These are phyloP conservation scores for Podaxis pistillaris DNA, from an alignment of 768 basidiomycete genomes.

Conservation along the genomic window DNA sequence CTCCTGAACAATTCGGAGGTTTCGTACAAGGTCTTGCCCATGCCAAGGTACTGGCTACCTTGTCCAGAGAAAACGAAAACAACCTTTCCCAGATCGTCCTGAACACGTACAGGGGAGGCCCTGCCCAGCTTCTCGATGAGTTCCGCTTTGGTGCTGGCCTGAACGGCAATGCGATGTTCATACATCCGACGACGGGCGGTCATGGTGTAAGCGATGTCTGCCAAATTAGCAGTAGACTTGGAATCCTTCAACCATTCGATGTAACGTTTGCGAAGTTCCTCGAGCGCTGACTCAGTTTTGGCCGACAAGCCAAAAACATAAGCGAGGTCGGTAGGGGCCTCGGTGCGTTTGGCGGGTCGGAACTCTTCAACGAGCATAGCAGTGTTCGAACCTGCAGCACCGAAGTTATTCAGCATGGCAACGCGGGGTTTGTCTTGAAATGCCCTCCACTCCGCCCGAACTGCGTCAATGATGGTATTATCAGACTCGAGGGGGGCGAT, in stretches of 20 bases:
- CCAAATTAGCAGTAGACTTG: constrained; percentile 25
- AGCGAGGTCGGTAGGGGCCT: constrained; percentile 16
- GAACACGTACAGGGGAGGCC: constrained; percentile 30
- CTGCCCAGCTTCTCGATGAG: constrained; percentile 42
- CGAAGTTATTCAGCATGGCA: constrained; percentile 74
- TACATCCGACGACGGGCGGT: constrained; percentile 65
- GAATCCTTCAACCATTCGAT: constrained; percentile 44
- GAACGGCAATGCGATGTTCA: constrained; percentile 49
- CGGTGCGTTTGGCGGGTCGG: not conserved
- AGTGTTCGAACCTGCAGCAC: constrained; percentile 72
- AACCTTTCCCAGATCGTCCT: constrained; percentile 29
- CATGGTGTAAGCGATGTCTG: constrained; percentile 61
- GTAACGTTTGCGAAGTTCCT: constrained; percentile 45
- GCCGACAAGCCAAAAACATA: constrained; percentile 64
- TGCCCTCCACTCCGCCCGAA: constrained; percentile 41
- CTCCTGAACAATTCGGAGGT: constrained; percentile 45
- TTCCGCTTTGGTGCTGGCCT: constrained; percentile 42
- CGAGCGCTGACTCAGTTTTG: constrained; percentile 46
- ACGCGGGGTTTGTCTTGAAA: constrained; percentile 35
- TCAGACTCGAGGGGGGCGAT: constrained; percentile 49
- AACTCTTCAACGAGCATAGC: constrained; percentile 60
- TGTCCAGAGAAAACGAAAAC: constrained; percentile 77
- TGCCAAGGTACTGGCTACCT: constrained; percentile 63
- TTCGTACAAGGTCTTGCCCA: constrained; percentile 59
- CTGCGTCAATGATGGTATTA: constrained; percentile 46